Conservation (phyloP, 2,329 filamentous ascomycete species). For the Exophiala spinifera region DNA sequence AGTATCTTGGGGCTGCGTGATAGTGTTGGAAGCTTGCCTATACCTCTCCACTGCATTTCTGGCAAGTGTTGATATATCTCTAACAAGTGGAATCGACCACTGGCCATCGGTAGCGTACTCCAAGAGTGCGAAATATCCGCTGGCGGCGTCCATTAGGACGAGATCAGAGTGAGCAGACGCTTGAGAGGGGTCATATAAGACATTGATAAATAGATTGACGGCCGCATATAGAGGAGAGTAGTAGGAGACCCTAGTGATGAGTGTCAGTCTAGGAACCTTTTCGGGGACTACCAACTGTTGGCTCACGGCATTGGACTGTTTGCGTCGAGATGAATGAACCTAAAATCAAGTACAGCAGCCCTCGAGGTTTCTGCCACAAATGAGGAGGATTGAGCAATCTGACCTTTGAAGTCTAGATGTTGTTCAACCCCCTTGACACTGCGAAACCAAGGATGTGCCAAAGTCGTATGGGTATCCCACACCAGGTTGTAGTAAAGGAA, state of each 20-base stretch:
- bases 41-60: too few relatives aligned
- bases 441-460: constrained; percentile 7
- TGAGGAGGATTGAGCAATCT: not conserved
- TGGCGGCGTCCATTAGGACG: not conserved
- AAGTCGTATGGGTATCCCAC: constrained; percentile 1
- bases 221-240: not conserved
- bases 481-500: not conserved
- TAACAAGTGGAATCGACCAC: too few relatives aligned
- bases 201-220: not conserved
- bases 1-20: too few relatives aligned
- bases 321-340: constrained; percentile 4
- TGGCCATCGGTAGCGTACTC: too few relatives aligned
- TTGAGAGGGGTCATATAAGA: not conserved
- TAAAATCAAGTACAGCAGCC: constrained; percentile 1
- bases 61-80: too few relatives aligned
- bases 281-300: too few relatives aligned
- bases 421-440: not conserved
- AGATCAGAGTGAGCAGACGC: not conserved
- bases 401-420: not conserved
- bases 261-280: too few relatives aligned
- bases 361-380: constrained; percentile 1
- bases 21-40: too few relatives aligned
- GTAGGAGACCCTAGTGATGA: too few relatives aligned
- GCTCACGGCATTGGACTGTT: constrained; percentile 4
- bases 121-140: not conserved